Percentiles rank a stretch among this genome's conserved stretches.
phyloP scores from a whole-genome alignment of 2,329 filamentous ascomycete species.

The Akanthomyces dipterigenus region DNA sequence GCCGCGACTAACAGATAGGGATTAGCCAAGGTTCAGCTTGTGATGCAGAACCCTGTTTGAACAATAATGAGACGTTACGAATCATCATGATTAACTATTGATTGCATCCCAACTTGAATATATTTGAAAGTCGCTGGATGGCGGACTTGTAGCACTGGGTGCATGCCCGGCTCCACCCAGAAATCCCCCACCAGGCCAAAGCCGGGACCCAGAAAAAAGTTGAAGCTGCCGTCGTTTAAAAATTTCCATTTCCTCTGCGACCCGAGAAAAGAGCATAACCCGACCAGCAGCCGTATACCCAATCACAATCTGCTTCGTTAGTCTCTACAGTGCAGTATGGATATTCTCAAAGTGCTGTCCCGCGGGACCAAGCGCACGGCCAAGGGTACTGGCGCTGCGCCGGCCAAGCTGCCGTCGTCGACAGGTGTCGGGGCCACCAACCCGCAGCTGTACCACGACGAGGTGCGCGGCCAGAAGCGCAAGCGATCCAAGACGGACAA shows the following conservation, averaged over 20 bases:
- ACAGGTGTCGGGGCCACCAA: slow-evolving; percentile 48
- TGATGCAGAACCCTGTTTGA: no score
- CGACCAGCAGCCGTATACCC: not conserved
- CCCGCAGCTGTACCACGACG: slow-evolving; percentile 63
- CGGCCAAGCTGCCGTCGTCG: slow-evolving; percentile 53
- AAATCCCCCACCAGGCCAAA: not conserved
- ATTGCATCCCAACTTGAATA: no score
- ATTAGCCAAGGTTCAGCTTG: no score
- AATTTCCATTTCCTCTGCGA: not conserved
- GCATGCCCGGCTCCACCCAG: not conserved
- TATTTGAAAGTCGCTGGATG: not conserved
- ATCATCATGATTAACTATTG: no score
- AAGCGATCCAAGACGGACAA: slow-evolving; percentile 38
- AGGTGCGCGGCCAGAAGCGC: slow-evolving; percentile 45
- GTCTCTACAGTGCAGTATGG: slow-evolving; percentile 41
- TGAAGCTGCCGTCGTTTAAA: slow-evolving; percentile 1
- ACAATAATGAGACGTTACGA: no score
- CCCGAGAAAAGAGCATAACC: not conserved
- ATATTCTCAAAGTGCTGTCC: slow-evolving; percentile 67
- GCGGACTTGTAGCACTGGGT: not conserved
- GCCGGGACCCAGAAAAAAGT: slow-evolving; percentile 10
- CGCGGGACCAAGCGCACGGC: slow-evolving; percentile 56
- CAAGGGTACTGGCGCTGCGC: slow-evolving; percentile 24
- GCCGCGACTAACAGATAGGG: no score
- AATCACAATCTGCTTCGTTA: not conserved